These are phyloP conservation scores for Aspergillus biplanus DNA, from an alignment of 495 filamentous ascomycete species.

Conservation along the genomic window DNA sequence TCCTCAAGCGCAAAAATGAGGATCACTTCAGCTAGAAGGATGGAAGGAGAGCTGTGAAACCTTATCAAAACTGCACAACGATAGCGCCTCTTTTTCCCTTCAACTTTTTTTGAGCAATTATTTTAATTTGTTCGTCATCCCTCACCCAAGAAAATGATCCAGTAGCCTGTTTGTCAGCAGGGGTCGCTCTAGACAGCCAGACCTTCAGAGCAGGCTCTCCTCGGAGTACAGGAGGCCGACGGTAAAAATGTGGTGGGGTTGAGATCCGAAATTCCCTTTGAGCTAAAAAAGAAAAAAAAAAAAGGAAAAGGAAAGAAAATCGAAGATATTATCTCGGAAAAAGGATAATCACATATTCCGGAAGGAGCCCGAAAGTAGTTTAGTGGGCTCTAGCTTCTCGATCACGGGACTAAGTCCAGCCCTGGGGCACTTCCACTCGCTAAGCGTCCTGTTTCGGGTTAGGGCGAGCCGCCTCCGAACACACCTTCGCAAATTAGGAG, in stretches of 20 bases:
- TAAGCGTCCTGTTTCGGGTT: constrained; percentile 45
- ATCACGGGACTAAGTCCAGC: constrained; percentile 49
- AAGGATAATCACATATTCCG: constrained; percentile 29
- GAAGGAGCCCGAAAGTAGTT: constrained; percentile 2
- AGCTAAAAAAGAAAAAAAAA: neutral
- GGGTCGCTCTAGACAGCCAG: constrained; percentile 17
- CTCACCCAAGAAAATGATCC: constrained; percentile 14
- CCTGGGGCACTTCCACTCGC: constrained; percentile 39
- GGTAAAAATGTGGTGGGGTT: constrained; percentile 31
- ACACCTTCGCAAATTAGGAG: constrained; percentile 47
- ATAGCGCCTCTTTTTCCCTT: constrained; percentile 23
- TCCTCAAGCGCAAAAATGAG: constrained; percentile 1
- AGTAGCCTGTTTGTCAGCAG: constrained; percentile 28
- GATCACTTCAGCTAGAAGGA: neutral
- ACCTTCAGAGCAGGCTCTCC: constrained; percentile 2
- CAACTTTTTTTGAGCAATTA: neutral
- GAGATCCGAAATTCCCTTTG: constrained; percentile 10
- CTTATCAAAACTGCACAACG: constrained; percentile 3
- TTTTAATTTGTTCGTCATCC: neutral
- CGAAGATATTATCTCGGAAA: constrained; percentile 21
- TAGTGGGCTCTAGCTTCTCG: constrained; percentile 16
- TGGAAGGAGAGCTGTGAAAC: constrained; percentile 2
- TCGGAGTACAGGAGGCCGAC: constrained; percentile 47
- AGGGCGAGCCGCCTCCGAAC: constrained; percentile 43
- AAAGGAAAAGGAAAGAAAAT: constrained; percentile 4